Conservation (phyloP, 129 eudicot genomes). For the Ambrosia artemisiifolia region DNA sequence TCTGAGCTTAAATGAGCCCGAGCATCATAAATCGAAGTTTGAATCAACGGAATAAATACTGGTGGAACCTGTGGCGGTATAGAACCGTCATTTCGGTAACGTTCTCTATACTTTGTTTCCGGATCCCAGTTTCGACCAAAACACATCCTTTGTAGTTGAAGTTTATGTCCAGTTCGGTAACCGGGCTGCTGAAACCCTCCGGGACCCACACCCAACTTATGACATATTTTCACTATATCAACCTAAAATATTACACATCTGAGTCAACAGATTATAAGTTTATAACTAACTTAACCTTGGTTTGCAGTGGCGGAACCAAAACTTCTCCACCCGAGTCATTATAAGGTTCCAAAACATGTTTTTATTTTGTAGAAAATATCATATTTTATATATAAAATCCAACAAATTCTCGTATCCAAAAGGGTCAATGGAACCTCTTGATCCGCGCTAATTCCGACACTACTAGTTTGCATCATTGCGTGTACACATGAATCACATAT, state of each 20-base stretch:
- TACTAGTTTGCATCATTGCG: no score
- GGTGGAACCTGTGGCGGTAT: constrained; percentile 42
- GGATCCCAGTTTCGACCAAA: constrained; percentile 68
- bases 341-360: no score
- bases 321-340: no score
- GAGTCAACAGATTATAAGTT: background rate
- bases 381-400: no score
- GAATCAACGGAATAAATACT: constrained; percentile 33
- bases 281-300: background rate
- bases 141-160: constrained; percentile 55
- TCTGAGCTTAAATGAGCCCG: constrained; percentile 17
- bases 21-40: constrained; percentile 36
- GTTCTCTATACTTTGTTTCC: constrained; percentile 30
- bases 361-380: no score
- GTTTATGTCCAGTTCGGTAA: constrained; percentile 45
- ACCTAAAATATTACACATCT: constrained; percentile 26
- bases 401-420: no score
- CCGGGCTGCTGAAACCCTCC: constrained; percentile 59
- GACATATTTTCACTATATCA: constrained; percentile 39
- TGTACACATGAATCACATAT: no score
- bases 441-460: no score
- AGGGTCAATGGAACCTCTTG: no score
- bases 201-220: constrained; percentile 45
- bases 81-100: constrained; percentile 28
- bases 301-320: no score